These are phyloP conservation scores for Isoetes taiwanensis DNA, from an alignment of 75 land plant genomes.

Conservation along the genomic window DNA sequence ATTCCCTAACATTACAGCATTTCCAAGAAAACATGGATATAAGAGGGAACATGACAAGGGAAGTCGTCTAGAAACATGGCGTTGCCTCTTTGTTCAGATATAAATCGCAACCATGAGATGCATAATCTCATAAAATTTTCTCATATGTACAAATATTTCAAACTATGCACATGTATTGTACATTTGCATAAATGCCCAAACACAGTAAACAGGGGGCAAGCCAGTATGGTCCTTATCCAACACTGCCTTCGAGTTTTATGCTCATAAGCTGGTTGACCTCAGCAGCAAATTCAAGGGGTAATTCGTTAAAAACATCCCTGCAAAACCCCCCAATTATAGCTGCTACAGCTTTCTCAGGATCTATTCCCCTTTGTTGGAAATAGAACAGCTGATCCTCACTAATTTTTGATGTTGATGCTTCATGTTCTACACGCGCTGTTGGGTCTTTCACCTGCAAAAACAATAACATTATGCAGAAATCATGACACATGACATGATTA, in stretches of 20 bases:
- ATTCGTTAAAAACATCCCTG: constrained; percentile 85
- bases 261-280: constrained; percentile 98
- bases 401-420: constrained; percentile 96
- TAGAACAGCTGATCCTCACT: constrained; percentile 98
- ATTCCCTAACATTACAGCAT: too few relatives aligned
- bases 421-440: constrained; percentile 80
- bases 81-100: too few relatives aligned
- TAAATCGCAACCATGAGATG: too few relatives aligned
- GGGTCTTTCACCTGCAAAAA: constrained; percentile 67
- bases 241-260: constrained; percentile 90
- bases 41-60: too few relatives aligned
- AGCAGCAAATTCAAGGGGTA: constrained; percentile 90
- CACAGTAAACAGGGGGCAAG: too few relatives aligned
- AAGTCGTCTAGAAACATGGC: too few relatives aligned
- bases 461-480: not conserved
- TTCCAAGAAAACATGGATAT: too few relatives aligned
- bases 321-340: constrained; percentile 96
- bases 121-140: too few relatives aligned
- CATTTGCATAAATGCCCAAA: too few relatives aligned
- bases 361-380: constrained; percentile 98
- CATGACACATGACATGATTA: too few relatives aligned
- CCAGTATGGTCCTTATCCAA: constrained; percentile 62
- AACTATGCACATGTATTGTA: too few relatives aligned
- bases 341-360: constrained; percentile 89
- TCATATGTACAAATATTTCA: too few relatives aligned